Evolutionary conservation across 2,329 filamentous ascomycete species (phyloP).

Genomic region (Cordyceps cateniannulata): DNA sequence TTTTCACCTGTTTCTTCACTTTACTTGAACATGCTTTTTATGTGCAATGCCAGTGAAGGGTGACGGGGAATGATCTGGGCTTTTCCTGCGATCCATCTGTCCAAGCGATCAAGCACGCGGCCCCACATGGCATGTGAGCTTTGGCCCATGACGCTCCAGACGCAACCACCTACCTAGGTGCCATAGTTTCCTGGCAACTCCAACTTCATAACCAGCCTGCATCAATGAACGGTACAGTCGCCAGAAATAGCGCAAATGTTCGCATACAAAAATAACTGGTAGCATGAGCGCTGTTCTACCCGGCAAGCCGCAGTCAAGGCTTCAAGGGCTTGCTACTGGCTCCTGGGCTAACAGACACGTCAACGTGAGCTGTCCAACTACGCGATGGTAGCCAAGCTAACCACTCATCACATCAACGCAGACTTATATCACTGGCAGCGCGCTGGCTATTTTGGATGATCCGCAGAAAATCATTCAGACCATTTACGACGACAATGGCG

Average conservation of each 20-base stretch:
- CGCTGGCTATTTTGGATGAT: constrained; percentile 74
- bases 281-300: constrained; percentile 75
- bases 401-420: constrained; percentile 27
- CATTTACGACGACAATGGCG: constrained; percentile 76
- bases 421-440: constrained; percentile 86
- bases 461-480: constrained; percentile 76
- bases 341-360: constrained; percentile 67
- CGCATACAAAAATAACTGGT: constrained; percentile 21
- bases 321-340: constrained; percentile 69
- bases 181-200: no score
- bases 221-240: neutral
- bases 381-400: constrained; percentile 14
- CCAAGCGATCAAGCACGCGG: neutral
- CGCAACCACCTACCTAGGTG: no score
- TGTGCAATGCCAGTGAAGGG: no score
- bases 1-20: neutral
- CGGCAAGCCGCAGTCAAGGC: constrained; percentile 69
- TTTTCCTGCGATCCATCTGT: neutral
- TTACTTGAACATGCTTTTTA: no score
- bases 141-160: neutral
- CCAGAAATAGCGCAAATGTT: constrained; percentile 5
- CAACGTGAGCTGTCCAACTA: constrained; percentile 48
- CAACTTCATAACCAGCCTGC: neutral
- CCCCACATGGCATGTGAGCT: constrained; percentile 11
- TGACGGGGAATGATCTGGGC: neutral